Conservation (phyloP, 345 rosid genomes). For the Moricandia arvensis region DNA sequence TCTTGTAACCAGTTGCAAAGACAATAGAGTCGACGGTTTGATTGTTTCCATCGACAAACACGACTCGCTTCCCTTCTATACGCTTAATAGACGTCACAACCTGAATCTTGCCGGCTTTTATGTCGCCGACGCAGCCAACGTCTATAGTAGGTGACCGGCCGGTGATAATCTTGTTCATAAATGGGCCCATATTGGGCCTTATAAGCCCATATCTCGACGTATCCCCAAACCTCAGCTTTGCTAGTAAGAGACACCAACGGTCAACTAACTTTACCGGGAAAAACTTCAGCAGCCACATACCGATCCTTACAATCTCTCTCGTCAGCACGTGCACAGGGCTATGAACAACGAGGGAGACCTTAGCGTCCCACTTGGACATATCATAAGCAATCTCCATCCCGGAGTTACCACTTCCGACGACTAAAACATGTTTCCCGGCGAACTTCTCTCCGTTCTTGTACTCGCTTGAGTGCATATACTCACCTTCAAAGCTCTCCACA, state of each 20-base stretch:
- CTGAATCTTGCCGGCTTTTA: conserved; percentile 42
- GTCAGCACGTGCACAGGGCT: conserved; percentile 41
- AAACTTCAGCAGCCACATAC: conserved; percentile 32
- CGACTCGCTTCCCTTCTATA: conserved; percentile 34
- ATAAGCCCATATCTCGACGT: conserved; percentile 43
- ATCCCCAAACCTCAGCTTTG: conserved; percentile 21
- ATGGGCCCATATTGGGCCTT: conserved; percentile 46
- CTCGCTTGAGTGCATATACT: conserved; percentile 45
- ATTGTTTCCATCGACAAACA: conserved; percentile 33
- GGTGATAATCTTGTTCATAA: conserved; percentile 35
- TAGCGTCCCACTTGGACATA: conserved; percentile 39
- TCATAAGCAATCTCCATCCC: conserved; percentile 70
- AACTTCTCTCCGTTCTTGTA: conserved; percentile 39
- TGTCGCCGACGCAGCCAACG: conserved; percentile 44
- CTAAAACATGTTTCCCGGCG: conserved; percentile 45
- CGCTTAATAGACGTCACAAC: conserved; percentile 40
- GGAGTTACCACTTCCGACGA: conserved; percentile 65
- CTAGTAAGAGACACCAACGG: conserved; percentile 21
- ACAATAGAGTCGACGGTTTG: conserved; percentile 44
- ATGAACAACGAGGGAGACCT: conserved; percentile 44
- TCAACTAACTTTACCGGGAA: conserved; percentile 40
- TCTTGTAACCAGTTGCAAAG: conserved; percentile 63
- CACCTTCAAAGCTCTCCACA: conserved; percentile 38
- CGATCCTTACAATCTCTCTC: conserved; percentile 34
- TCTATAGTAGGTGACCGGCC: conserved; percentile 57